Percentiles rank a stretch among this genome's conserved stretches.
Conservation (phyloP, 495 filamentous ascomycete genomes). For the Sordaria brevicollis region DNA sequence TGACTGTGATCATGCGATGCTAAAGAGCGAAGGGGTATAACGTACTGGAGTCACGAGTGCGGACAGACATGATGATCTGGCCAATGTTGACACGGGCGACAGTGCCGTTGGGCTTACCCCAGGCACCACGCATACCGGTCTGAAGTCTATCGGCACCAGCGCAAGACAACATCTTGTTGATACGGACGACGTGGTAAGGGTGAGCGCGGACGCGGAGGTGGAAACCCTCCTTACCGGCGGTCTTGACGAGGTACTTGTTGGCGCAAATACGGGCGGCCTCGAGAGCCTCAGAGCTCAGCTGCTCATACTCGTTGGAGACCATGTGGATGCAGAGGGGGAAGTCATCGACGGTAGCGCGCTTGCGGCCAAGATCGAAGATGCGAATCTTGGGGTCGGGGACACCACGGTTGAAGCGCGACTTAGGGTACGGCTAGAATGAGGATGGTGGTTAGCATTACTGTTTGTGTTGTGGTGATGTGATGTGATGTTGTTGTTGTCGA, state of each 20-base stretch:
- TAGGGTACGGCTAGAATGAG: conserved; percentile 76
- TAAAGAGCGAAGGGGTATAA: conserved; percentile 5
- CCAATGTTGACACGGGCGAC: conserved; percentile 99
- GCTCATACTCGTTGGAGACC: conserved; percentile 99
- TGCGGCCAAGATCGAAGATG: conserved; percentile 99
- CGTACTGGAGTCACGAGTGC: conserved; percentile 81
- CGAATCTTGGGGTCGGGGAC: conserved; percentile 98
- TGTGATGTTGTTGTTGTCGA: not conserved
- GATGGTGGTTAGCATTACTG: conserved; percentile 24
- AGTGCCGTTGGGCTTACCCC: conserved; percentile 95
- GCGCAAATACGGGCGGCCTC: conserved; percentile 98
- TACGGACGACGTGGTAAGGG: conserved; percentile 98
- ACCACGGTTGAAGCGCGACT: conserved; percentile 99
- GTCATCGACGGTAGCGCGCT: conserved; percentile 96
- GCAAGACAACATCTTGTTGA: conserved; percentile 99
- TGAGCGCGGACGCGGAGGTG: conserved; percentile 96
- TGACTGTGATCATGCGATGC: not conserved
- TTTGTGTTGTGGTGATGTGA: not conserved
- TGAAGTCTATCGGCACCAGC: conserved; percentile 99
- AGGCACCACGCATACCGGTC: conserved; percentile 99
- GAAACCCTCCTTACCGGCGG: conserved; percentile 97
- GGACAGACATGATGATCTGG: conserved; percentile 93
- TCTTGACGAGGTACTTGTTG: conserved; percentile 99
- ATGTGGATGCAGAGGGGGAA: conserved; percentile 97
- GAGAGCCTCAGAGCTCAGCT: conserved; percentile 96